Percentiles rank a stretch among this genome's conserved stretches.
Evolutionary conservation across 2,329 filamentous ascomycete genomes (phyloP).

Genomic region (Sclerotinia borealis): DNA sequence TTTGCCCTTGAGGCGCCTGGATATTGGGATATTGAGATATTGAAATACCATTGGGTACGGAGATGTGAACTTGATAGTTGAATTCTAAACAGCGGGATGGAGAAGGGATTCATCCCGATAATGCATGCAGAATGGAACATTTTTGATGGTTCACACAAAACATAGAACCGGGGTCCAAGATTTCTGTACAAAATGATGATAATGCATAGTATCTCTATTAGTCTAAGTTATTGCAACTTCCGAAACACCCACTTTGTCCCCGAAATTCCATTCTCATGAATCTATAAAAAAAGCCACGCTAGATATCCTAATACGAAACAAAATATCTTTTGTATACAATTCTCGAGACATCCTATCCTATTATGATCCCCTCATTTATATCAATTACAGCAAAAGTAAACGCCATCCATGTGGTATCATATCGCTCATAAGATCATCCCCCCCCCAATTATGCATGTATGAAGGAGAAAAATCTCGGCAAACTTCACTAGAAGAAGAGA

Average conservation of each 20-base stretch:
- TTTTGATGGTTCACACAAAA: background rate
- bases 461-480: background rate
- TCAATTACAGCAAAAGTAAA: background rate
- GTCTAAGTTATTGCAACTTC: background rate
- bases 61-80: too few species aligned
- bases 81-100: too few species aligned
- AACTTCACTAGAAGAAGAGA: background rate
- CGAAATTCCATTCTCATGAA: background rate
- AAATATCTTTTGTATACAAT: background rate
- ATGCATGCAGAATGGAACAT: too few species aligned
- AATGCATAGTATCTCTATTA: background rate
- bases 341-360: background rate
- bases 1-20: too few species aligned
- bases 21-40: background rate
- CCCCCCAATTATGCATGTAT: background rate
- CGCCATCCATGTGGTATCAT: conserved; percentile 7
- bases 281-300: background rate
- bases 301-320: background rate
- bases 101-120: too few species aligned
- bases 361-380: background rate
- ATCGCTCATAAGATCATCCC: background rate
- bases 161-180: background rate
- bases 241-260: background rate
- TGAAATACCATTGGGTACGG: too few species aligned
- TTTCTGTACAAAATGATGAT: background rate